Base-by-base conservation (phyloP, 1,139 yeast genomes). In the Saccharomyces hybrid region DNA sequence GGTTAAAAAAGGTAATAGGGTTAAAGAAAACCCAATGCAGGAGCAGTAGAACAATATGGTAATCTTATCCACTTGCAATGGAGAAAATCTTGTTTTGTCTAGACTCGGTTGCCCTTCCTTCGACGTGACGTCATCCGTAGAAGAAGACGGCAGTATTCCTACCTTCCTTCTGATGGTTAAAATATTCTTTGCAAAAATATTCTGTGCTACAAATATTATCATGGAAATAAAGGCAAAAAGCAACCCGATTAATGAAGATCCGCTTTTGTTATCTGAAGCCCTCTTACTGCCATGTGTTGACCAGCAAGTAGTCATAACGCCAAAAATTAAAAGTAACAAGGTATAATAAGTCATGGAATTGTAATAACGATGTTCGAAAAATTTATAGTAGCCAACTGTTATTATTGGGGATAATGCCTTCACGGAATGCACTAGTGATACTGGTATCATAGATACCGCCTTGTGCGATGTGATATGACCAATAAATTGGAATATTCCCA, bases 381-480 rank as follows among this genome's bases (percentile, higher is more conserved):
- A 55, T 58, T 88, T 77, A 71, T 89, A 89, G 48, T 88, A 88
- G 31, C 82, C 71, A n/a, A 91, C 97, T 0, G 97, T 91, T 51
- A 88, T 80, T 42, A 91, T 75, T 1, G 98, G 98, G 49, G 96
- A 85, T 49, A 90, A 75, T 1, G 97, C 93, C 72, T 91, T 91
- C 63, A 91, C 84, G 16, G 97, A 90, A 70, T 90, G 97, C 28
- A 91, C 97, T 60, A 91, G 73, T 4, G 96, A 87, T 16, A 91
- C 97, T 0, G 97, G 97, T 50, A 91, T 87, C 58, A 86, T 72
- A 2, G 90, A 80, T 1, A 97, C 89, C 26, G 98, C 93, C 70
- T 87, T 86, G 69, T 90, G 96, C 5, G 95, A 82, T 11, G 95
- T 82, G 57, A 90, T 81, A 70, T 91, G 98, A 20, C 98, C 98